phyloP scores from a whole-genome alignment of 1,284 basidiomycete species.

The Anthracocystis walkeri region DNA sequence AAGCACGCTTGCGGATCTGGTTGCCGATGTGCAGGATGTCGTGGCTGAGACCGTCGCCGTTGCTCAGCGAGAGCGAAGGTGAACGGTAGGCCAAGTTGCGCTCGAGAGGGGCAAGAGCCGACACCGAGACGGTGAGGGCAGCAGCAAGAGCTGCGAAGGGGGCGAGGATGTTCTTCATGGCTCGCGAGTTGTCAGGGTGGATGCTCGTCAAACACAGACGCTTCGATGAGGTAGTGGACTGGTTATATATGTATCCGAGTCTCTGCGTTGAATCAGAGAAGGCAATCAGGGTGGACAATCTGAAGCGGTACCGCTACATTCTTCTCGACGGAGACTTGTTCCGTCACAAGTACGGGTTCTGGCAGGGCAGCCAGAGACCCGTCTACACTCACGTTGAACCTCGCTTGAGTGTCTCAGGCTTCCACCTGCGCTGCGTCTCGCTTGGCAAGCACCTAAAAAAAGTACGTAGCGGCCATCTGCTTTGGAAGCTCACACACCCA shows the following conservation, averaged over 20 bases:
- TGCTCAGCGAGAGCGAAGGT: conserved; percentile 42
- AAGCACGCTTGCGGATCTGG: conserved; percentile 43
- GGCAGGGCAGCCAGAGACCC: background rate
- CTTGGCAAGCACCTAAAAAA: background rate
- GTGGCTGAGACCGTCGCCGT: conserved; percentile 44
- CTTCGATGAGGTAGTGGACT: background rate
- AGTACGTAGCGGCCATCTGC: conserved; percentile 6
- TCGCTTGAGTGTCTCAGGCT: conserved; percentile 5
- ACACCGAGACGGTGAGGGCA: conserved; percentile 35
- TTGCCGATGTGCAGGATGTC: conserved; percentile 42
- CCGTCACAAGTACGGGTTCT: background rate
- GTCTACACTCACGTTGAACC: background rate
- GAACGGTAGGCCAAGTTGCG: conserved; percentile 60
- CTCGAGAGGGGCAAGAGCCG: conserved; percentile 49
- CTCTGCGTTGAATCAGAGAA: no score
- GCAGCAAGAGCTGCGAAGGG: conserved; percentile 34
- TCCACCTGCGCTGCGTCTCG: conserved; percentile 7
- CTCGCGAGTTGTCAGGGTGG: background rate
- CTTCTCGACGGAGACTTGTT: background rate
- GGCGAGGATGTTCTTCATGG: conserved; percentile 31
- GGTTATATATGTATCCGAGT: conserved; percentile 3
- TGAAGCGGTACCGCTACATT: background rate
- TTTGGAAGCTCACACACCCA: background rate
- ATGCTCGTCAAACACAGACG: background rate
- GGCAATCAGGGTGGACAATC: background rate